Evolutionary conservation across 805 yeast species (phyloP).

Genomic region (Citeromyces nyonsensis): DNA sequence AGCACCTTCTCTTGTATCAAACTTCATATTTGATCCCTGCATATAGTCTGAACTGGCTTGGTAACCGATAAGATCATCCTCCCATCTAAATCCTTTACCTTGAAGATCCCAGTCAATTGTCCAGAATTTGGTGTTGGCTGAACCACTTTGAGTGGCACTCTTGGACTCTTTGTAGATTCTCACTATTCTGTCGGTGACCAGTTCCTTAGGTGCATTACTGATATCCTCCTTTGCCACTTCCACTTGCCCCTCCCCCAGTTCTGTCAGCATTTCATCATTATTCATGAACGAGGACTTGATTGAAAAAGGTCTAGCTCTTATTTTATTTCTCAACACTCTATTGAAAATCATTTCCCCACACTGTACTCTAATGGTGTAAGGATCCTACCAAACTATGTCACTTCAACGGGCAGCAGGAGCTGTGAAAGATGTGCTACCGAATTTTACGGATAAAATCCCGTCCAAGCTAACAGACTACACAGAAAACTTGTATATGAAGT

Average conservation of each 20-base stretch:
- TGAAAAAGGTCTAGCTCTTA: neutral
- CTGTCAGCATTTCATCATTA: neutral
- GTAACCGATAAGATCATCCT: slow-evolving; percentile 78
- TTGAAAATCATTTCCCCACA: neutral
- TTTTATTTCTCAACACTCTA: neutral
- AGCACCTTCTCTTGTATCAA: slow-evolving; percentile 65
- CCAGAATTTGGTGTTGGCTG: slow-evolving; percentile 41
- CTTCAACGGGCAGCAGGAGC: no score
- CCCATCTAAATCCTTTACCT: slow-evolving; percentile 74
- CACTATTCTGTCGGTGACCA: slow-evolving; percentile 46
- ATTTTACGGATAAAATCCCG: no score
- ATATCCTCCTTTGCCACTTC: slow-evolving; percentile 36
- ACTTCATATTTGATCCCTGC: slow-evolving; percentile 66
- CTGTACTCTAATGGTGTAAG: neutral
- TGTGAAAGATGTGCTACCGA: neutral
- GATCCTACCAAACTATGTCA: no score
- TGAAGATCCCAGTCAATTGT: slow-evolving; percentile 73
- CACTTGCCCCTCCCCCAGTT: neutral
- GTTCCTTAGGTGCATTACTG: slow-evolving; percentile 67
- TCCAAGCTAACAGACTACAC: neutral
- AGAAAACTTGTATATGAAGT: neutral
- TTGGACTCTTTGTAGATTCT: slow-evolving; percentile 67
- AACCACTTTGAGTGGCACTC: slow-evolving; percentile 71
- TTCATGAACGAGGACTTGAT: neutral
- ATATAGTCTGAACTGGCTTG: slow-evolving; percentile 68